phyloP scores from a whole-genome alignment of 1,284 basidiomycete species.

The Trametes versicolor region DNA sequence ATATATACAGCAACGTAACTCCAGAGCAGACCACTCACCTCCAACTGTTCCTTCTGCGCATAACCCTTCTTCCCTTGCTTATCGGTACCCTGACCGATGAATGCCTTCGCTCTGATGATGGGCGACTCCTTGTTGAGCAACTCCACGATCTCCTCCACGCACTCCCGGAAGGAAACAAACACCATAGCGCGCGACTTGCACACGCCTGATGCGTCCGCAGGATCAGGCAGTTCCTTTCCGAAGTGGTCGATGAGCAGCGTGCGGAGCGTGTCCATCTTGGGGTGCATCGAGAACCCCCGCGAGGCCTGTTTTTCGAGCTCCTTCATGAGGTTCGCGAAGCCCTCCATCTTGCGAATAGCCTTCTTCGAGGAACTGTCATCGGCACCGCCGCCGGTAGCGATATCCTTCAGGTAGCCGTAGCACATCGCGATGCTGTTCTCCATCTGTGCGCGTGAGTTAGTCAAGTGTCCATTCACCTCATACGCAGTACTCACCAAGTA shows the following conservation, averaged over 20 bases:
- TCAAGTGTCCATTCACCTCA: not conserved
- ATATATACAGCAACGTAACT: not conserved
- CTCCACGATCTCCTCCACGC: conserved; percentile 91
- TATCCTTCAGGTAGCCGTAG: conserved; percentile 64
- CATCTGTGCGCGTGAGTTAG: conserved; percentile 57
- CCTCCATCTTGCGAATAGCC: conserved; percentile 61
- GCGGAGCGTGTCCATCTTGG: conserved; percentile 92
- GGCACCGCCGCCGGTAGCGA: conserved; percentile 44
- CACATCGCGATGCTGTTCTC: conserved; percentile 88
- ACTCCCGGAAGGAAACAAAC: conserved; percentile 90
- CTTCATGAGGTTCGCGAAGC: conserved; percentile 69
- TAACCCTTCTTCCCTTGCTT: conserved; percentile 90
- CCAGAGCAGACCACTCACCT: conserved; percentile 55
- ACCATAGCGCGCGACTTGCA: conserved; percentile 89
- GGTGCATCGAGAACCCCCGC: conserved; percentile 76
- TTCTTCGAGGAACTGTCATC: conserved; percentile 48
- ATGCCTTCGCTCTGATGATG: conserved; percentile 81
- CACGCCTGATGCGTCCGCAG: conserved; percentile 45
- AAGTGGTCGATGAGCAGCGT: conserved; percentile 86
- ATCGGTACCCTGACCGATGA: conserved; percentile 92
- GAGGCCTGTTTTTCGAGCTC: conserved; percentile 69
- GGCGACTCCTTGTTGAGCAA: conserved; percentile 77
- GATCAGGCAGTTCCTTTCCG: conserved; percentile 64
- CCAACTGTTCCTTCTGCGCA: conserved; percentile 91
- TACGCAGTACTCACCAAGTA: conserved; percentile 31